Evolutionary conservation across 2,329 filamentous ascomycete species (phyloP).

Genomic region (Davidsoniella neocaledoniae): DNA sequence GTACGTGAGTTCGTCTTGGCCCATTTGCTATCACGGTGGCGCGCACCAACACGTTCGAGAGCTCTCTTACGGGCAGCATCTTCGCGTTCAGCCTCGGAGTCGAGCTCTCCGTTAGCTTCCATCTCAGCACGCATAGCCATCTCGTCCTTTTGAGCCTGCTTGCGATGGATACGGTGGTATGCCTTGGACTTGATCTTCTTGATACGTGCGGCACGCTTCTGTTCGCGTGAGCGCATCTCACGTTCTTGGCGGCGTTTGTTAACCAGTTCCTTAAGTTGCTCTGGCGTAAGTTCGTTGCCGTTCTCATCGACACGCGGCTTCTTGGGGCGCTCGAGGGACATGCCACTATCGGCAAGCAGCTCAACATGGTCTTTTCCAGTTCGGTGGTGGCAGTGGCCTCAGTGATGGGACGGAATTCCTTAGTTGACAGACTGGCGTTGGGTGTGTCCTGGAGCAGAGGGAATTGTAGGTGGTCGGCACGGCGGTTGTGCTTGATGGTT

Average conservation of each 20-base stretch:
- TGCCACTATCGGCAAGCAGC: constrained; percentile 74
- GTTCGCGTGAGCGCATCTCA: constrained; percentile 76
- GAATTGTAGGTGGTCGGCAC: constrained; percentile 80
- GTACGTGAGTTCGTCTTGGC: constrained; percentile 68
- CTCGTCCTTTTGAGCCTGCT: constrained; percentile 41
- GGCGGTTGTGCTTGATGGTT: constrained; percentile 83
- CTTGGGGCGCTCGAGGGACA: constrained; percentile 37
- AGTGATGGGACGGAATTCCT: constrained; percentile 47
- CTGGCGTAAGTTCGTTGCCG: constrained; percentile 47
- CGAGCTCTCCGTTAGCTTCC: constrained; percentile 40
- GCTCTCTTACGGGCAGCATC: constrained; percentile 57
- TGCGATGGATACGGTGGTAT: constrained; percentile 82
- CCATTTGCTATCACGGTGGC: constrained; percentile 83
- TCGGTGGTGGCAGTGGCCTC: constrained; percentile 54
- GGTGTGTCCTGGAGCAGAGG: constrained; percentile 60
- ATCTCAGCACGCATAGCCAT: constrained; percentile 34
- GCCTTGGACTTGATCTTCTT: constrained; percentile 99
- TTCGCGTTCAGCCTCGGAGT: constrained; percentile 49
- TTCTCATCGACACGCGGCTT: constrained; percentile 23
- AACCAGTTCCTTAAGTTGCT: constrained; percentile 54
- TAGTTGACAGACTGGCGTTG: constrained; percentile 40
- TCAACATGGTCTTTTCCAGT: constrained; percentile 70
- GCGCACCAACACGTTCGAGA: constrained; percentile 67
- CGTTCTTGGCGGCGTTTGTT: constrained; percentile 63
- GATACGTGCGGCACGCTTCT: constrained; percentile 75